phyloP scores from a whole-genome alignment of 345 rosid genomes.

The Ailanthus altissimus region DNA sequence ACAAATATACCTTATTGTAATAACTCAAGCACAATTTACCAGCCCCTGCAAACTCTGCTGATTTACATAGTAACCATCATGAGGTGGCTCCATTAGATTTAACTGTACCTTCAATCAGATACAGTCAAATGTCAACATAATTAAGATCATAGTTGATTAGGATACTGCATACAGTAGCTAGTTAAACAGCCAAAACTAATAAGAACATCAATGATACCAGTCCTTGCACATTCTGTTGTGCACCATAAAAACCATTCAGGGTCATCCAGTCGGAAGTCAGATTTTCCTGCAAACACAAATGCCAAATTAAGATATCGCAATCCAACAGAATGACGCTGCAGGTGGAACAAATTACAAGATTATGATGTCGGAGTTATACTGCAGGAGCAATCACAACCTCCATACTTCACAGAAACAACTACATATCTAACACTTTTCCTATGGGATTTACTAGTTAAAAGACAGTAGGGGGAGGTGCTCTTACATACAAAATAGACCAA shows the following conservation, averaged over 20 bases:
- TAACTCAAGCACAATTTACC: conserved; percentile 27
- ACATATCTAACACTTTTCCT: neutral
- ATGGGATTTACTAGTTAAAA: conserved; percentile 1
- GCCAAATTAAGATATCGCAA: neutral
- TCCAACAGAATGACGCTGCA: neutral
- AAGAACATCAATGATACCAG: conserved; percentile 37
- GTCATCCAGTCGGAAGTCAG: conserved; percentile 46
- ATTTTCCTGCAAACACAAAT: conserved; percentile 41
- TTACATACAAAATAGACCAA: neutral
- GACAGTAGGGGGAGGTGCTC: neutral
- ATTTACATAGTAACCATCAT: conserved; percentile 51
- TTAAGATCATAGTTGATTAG: neutral
- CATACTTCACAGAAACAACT: neutral
- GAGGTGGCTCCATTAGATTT: conserved; percentile 62
- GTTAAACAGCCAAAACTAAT: neutral
- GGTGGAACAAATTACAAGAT: neutral
- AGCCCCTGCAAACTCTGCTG: conserved; percentile 49
- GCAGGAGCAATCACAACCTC: neutral
- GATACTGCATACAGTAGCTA: neutral
- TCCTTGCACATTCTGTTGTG: conserved; percentile 52
- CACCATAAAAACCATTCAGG: conserved; percentile 46
- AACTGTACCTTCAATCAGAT: conserved; percentile 41
- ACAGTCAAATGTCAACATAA: conserved; percentile 4
- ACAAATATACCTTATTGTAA: neutral
- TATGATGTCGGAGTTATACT: conserved; percentile 2